Conservation (phyloP, 345 rosid genomes). For the Dovyalis caffra region DNA sequence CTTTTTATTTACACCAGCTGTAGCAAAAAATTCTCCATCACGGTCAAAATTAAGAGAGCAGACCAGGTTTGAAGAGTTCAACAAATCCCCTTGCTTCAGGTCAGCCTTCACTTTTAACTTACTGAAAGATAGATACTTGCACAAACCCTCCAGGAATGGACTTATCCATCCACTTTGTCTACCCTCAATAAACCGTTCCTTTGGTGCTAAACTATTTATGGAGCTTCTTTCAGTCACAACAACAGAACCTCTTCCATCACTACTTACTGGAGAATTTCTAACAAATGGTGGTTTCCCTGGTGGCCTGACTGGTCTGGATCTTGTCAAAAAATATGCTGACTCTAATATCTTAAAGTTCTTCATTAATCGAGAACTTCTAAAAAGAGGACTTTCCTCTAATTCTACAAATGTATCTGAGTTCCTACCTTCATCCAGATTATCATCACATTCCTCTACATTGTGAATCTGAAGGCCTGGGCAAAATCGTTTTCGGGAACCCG, state of each 20-base stretch:
- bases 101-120: conserved; percentile 83
- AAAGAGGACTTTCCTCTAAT: conserved; percentile 53
- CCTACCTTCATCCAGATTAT: conserved; percentile 41
- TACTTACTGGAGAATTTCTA: conserved; percentile 57
- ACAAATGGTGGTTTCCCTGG: conserved; percentile 43
- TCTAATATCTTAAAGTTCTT: conserved; percentile 89
- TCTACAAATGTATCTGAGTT: conserved; percentile 38
- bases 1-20: conserved; percentile 96
- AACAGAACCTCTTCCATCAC: conserved; percentile 75
- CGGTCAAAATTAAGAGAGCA: conserved; percentile 90
- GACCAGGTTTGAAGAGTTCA: conserved; percentile 83
- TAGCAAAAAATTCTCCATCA: conserved; percentile 83
- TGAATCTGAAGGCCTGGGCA: conserved; percentile 43
- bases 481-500: conserved; percentile 68
- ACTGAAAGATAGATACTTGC: conserved; percentile 84
- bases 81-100: conserved; percentile 86
- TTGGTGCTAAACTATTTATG: conserved; percentile 51
- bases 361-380: conserved; percentile 71
- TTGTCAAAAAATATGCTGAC: conserved; percentile 77
- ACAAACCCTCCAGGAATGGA: conserved; percentile 92
- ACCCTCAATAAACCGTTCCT: conserved; percentile 40
- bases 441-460: conserved; percentile 44
- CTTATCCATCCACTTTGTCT: conserved; percentile 78
- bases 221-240: conserved; percentile 79
- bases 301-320: conserved; percentile 58